Evolutionary conservation across 495 filamentous ascomycete genomes (phyloP), one percentile per base, ranked within the genome.

Genomic region (Tuber brumale): DNA sequence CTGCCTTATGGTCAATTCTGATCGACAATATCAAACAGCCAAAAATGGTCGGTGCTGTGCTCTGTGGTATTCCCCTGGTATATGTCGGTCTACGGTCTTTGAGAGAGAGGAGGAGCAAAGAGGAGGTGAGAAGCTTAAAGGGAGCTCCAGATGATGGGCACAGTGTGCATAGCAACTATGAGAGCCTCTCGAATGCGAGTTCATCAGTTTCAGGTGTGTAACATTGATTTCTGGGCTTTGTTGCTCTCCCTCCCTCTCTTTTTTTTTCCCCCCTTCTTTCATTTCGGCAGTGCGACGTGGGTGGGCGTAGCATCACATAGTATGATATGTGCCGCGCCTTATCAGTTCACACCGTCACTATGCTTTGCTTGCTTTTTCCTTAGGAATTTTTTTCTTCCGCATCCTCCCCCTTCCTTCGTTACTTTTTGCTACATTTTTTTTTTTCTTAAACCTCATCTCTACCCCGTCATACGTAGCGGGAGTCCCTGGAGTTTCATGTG

Each of bases 31-130:
- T 77, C 70, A 78, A 78, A 74, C 48, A 48, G 48, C 72, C 72
- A 72, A 80, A 79, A 74, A 82, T 82, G 80, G 80, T 82, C 76
- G 79, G 75, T 74, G 76, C 80, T 48, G 71, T 82, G 70, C 81
- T 80, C 76, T 74, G 80, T 70, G 80, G 51, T 23, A 74, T 74
- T 23, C 76, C 80, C 35, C 51, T 82, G 74, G 73, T 79, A 69
- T 76, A 74, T 76, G 80, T 77, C 71, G 81, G 76, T 35, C 72
- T 81, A 76, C 79, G 76, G 69, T 73, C 23, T 70, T 77, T 81
- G n/a, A 76, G 75, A 42, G 48, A 72, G 70, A 72, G 73, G 61
- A 74, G 73, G 46, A 44, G 46, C 48, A 48, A 72, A 16, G 75
- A 45, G 42, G 51, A 79, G 46, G 69, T 46, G 44, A 79, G 46